Evolutionary conservation across 805 yeast species (phyloP).

Genomic region (Lipomyces sp.): DNA sequence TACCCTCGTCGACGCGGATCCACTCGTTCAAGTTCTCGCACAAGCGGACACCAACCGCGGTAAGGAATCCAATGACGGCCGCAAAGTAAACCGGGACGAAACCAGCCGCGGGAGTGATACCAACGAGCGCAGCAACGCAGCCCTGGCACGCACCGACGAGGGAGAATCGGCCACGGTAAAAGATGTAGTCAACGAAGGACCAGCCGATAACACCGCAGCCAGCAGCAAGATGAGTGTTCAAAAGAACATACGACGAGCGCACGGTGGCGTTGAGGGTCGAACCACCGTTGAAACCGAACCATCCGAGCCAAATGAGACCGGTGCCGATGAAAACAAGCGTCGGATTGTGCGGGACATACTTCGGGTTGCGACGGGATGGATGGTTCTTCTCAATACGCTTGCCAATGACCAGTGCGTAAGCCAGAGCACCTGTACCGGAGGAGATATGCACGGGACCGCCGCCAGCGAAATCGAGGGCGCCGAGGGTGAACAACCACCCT

Average conservation of each 20-base stretch:
- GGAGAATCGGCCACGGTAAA: constrained; percentile 72
- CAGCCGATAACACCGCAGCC: constrained; percentile 89
- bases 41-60: constrained; percentile 27
- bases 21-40: constrained; percentile 38
- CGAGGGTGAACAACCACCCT: constrained; percentile 84
- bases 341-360: constrained; percentile 72
- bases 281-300: constrained; percentile 99
- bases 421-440: constrained; percentile 91
- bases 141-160: constrained; percentile 94
- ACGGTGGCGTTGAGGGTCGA: constrained; percentile 91
- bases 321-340: constrained; percentile 89
- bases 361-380: constrained; percentile 8
- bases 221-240: constrained; percentile 92
- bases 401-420: constrained; percentile 89
- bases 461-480: constrained; percentile 94
- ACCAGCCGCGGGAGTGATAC: constrained; percentile 96
- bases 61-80: constrained; percentile 72
- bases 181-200: constrained; percentile 75
- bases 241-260: constrained; percentile 91
- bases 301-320: constrained; percentile 94
- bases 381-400: constrained; percentile 60
- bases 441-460: constrained; percentile 98
- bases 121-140: constrained; percentile 88
- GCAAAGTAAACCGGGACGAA: constrained; percentile 90
- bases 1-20: constrained; percentile 84